Base-by-base conservation (phyloP, 257 asterid genomes). In the Jasminum sambac region DNA sequence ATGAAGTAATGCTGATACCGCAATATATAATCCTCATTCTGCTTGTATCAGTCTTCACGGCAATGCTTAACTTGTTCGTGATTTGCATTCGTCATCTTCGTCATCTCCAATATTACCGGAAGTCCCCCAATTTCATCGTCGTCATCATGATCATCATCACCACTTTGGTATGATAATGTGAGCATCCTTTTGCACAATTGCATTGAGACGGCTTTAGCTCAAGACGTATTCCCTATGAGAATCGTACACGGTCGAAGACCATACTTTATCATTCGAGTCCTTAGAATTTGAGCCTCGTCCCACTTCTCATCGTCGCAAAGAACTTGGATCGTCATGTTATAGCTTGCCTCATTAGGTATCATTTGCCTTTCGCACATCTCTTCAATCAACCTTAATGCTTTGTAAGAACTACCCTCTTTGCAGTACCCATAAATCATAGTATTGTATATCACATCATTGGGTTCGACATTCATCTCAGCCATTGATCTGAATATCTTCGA, bases 351-450 rank as follows among this genome's bases (percentile, higher is more conserved):
- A 70, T 89, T 88, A 16, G 97, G 92, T 70, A 70, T 39, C 92
- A 88, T 84, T 57, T 86, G 87, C 24, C 73, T 82, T 36, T 76
- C 88, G 37, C 65, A 70, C 96, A 88, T 90, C 80, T 88, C 86
- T 64, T 78, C 72, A 9, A 87, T 77, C 74, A 86, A 67, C 81
- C 73, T 82, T 82, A 84, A 59, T 16, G 97, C 89, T 80, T 81
- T 82, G 52, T 78, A 88, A 8, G 96, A 90, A 83, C 82, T 85
- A 9, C 88, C 86, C 80, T 90, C 89, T 74, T 79, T 82, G 76
- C 88, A 82, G 46, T 88, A 88, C 24, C 97, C 97, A 58, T 73
- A 69, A 70, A 90, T 82, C 95, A 90, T 78, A 23, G 89, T 84
- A 72, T 88, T 85, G 75, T 85, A 90, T 74, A 88, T 81, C 16